Base-by-base conservation (phyloP, 345 rosid genomes). In the Gossypium rotundifolium region DNA sequence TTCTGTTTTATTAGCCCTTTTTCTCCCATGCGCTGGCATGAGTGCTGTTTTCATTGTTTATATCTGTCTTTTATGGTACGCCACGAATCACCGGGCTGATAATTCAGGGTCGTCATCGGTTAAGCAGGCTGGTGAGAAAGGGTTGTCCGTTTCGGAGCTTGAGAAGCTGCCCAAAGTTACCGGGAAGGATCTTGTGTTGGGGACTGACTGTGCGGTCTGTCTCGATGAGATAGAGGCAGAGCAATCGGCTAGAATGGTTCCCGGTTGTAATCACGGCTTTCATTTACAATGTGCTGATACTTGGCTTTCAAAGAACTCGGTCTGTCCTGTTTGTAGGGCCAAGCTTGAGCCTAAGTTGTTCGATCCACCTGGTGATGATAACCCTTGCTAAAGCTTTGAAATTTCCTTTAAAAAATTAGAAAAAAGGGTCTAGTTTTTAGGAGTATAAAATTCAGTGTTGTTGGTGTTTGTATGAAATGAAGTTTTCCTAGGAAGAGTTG, bases 261-360 rank as follows among this genome's bases (percentile, higher is more conserved):
- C 98, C 18, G 93, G 94, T 46, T 91, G 98, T 74, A 88, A 85
- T 77, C 96, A 94, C 54, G 94, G 96, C 11, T 94, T 91, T 65
- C 98, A 94, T 75, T 78, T 86, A 59, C 73, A 87, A 46, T 94
- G 98, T 64, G 91, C 86, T 11, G 97, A 94, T 78, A 73, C 93
- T 67, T 94, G 98, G 98, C 91, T 94, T 17, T 80, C 85, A 0
- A 79, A 83, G 64, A 86, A 86, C 12, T 48, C 93, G 3, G 77
- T 84, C 20, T 93, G 97, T 75, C 98, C 98, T 16, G 78, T 91
- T 63, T 93, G 97, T 40, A 78, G 97, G 20, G 79, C 84, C 38
- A 80, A 84, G 57, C 86, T 91, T 38, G 87, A 82, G 64, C 74
- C 81, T 14, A 71, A 74, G 55, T 25, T 81, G 57, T 73, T 75